Evolutionary conservation across 345 rosid species (phyloP).

Genomic region (Eucalyptus brandiana): DNA sequence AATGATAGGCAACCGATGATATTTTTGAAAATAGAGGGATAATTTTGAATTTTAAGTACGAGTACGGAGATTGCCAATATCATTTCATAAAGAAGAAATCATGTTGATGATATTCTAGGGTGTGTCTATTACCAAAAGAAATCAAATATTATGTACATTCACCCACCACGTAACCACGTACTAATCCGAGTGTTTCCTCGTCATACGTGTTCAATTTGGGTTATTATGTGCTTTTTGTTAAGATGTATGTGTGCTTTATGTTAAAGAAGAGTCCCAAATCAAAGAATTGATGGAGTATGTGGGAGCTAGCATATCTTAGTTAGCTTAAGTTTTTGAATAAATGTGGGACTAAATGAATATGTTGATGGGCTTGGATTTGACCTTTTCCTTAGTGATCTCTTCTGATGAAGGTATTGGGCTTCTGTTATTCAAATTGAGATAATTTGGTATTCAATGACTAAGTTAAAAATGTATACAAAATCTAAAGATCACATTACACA

Average conservation of each 20-base stretch:
- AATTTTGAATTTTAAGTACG: too few species aligned
- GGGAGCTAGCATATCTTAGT: too few species aligned
- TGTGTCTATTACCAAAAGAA: not conserved
- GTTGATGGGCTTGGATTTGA: accelerated
- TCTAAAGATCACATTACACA: not conserved
- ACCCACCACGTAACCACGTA: not conserved
- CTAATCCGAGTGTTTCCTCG: not conserved
- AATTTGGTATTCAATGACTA: too few species aligned
- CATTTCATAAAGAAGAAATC: not conserved
- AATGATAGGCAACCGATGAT: not conserved
- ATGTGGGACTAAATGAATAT: accelerated
- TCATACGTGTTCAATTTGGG: not conserved
- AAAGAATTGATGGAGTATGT: too few species aligned
- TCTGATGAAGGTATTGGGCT: accelerated
- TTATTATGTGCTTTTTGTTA: not conserved
- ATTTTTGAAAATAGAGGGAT: not conserved
- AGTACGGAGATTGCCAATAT: not conserved
- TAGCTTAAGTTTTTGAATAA: not conserved
- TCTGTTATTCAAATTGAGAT: too few species aligned
- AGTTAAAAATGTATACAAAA: too few species aligned
- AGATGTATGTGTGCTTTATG: not conserved
- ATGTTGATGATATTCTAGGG: accelerated
- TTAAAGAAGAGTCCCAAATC: not conserved
- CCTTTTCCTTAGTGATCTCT: accelerated
- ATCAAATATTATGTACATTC: not conserved